These are phyloP conservation scores for Syncephalis fuscata DNA, from an alignment of 371 early-diverging fungal species.

Conservation along the genomic window DNA sequence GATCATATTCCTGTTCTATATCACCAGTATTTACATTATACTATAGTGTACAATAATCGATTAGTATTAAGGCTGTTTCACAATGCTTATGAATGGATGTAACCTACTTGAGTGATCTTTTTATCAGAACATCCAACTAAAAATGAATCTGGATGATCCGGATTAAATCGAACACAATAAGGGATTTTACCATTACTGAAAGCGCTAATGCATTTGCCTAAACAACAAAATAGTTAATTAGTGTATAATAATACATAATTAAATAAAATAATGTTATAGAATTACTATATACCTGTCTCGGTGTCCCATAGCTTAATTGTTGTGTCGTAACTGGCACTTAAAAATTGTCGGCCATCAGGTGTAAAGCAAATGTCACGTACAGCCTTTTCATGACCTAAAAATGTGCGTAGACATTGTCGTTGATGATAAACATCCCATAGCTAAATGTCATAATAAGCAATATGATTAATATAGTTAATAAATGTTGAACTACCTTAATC, in stretches of 20 bases:
- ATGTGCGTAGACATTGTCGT: constrained; percentile 66
- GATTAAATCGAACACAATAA: constrained; percentile 80
- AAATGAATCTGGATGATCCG: constrained; percentile 71
- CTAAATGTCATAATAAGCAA: constrained; percentile 15
- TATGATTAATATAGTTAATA: not conserved
- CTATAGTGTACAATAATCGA: constrained; percentile 15
- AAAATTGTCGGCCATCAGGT: constrained; percentile 66
- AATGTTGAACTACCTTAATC: constrained; percentile 50
- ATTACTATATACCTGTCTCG: constrained; percentile 57
- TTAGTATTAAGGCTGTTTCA: not conserved
- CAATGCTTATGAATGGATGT: not conserved
- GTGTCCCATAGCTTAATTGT: constrained; percentile 94
- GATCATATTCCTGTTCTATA: constrained; percentile 86
- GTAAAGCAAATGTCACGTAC: constrained; percentile 86
- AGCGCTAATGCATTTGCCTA: constrained; percentile 59
- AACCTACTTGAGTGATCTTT: constrained; percentile 55
- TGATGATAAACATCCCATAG: constrained; percentile 91
- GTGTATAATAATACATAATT: not conserved
- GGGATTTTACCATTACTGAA: constrained; percentile 71
- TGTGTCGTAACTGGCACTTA: constrained; percentile 83
- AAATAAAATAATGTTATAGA: not conserved
- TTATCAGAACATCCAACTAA: constrained; percentile 87
- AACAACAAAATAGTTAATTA: constrained; percentile 2
- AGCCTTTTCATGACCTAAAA: constrained; percentile 80
- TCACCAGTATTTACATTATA: constrained; percentile 71